Evolutionary conservation across 176 grass and related monocot species (phyloP).

Genomic region (Eremochloa ophiuroides): DNA sequence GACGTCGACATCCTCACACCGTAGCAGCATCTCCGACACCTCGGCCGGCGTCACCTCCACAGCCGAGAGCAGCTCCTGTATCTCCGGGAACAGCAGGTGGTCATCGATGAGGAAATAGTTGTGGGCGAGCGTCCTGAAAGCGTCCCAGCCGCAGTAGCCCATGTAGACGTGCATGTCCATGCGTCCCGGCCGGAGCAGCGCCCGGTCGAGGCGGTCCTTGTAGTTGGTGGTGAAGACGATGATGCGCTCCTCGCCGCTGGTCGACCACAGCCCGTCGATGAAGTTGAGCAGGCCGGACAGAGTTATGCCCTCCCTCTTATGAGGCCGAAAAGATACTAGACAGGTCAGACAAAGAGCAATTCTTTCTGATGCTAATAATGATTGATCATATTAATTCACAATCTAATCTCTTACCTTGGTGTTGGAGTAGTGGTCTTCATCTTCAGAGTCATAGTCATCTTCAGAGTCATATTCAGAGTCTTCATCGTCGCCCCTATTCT

Average conservation of each 20-base stretch:
- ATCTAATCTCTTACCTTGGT: not conserved
- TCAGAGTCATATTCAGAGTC: too few species aligned
- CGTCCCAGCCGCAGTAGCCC: conserved; percentile 40
- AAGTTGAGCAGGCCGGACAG: conserved; percentile 33
- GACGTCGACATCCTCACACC: not conserved
- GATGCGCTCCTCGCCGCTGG: conserved; percentile 60
- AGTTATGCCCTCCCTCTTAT: not conserved
- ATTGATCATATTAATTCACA: not conserved
- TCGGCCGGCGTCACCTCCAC: conserved; percentile 30
- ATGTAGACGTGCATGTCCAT: too few species aligned
- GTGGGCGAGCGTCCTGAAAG: conserved; percentile 20
- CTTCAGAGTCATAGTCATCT: too few species aligned
- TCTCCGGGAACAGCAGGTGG: conserved; percentile 19
- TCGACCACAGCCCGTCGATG: conserved; percentile 36
- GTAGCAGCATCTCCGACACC: conserved; percentile 31
- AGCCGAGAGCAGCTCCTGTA: not conserved
- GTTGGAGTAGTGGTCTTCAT: not conserved
- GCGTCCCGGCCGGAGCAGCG: conserved; percentile 66
- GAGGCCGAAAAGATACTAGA: not conserved
- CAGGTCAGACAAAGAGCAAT: not conserved
- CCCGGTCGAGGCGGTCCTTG: conserved; percentile 62
- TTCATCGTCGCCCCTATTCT: not conserved
- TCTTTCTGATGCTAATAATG: not conserved
- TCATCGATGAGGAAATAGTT: conserved; percentile 34
- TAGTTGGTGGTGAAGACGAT: conserved; percentile 86